These are phyloP conservation scores for Thyridium curvatum DNA, from an alignment of 2,329 filamentous ascomycete species.

Conservation along the genomic window DNA sequence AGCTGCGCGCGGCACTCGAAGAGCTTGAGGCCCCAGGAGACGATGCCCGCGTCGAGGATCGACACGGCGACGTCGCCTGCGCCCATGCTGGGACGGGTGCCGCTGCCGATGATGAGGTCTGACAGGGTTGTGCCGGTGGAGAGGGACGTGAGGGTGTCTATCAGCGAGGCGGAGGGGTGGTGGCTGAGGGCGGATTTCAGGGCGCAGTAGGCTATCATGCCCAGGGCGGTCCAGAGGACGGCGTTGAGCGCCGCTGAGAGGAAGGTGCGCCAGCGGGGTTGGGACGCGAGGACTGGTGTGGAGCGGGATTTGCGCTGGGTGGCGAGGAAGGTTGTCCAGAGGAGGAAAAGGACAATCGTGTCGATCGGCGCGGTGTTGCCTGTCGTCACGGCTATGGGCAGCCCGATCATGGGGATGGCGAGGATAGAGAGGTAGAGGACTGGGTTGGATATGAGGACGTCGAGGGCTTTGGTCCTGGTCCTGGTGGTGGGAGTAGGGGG, in stretches of 20 bases:
- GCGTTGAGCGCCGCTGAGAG: slow-evolving; percentile 38
- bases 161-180: slow-evolving; percentile 19
- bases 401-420: slow-evolving; percentile 27
- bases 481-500: neutral
- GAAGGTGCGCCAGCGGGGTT: slow-evolving; percentile 14
- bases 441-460: slow-evolving; percentile 12
- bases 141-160: neutral
- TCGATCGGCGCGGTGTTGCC: slow-evolving; percentile 35
- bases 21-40: slow-evolving; percentile 47
- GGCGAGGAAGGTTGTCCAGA: slow-evolving; percentile 38
- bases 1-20: slow-evolving; percentile 42
- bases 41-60: slow-evolving; percentile 43
- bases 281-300: neutral
- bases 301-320: slow-evolving; percentile 19
- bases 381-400: slow-evolving; percentile 28
- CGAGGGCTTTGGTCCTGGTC: slow-evolving; percentile 1
- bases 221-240: slow-evolving; percentile 39
- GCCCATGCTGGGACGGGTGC: slow-evolving; percentile 16
- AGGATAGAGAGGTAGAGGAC: slow-evolving; percentile 22
- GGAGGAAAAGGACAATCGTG: slow-evolving; percentile 37
- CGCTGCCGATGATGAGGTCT: slow-evolving; percentile 13
- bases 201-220: slow-evolving; percentile 35
- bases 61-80: slow-evolving; percentile 43
- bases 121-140: slow-evolving; percentile 20
- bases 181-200: slow-evolving; percentile 24